Evolutionary conservation across 495 filamentous ascomycete genomes (phyloP), one percentile per base, ranked within the genome.

Genomic region (Neurospora hispaniola): DNA sequence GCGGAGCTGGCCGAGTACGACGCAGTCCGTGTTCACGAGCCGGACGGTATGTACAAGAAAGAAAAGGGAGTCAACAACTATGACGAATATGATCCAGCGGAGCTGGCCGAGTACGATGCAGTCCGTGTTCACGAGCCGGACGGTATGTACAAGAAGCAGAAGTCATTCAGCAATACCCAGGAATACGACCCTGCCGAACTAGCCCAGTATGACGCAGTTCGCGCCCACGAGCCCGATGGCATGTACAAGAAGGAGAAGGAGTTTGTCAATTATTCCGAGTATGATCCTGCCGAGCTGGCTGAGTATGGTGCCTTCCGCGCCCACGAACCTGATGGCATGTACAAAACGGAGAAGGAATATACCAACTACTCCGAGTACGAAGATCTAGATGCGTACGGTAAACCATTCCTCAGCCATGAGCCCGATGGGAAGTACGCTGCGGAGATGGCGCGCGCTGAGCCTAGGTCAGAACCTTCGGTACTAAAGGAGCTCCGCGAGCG

Each of bases 11-110:
- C 72, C 10, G 20, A 73, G 8, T 84, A 84, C 69, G 73, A 73
- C 12, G 75, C 82, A 7, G 79, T 82, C 48, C 77, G 78, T 16
- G 77, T 76, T 62, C 73, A 81, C 69, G 83, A 84, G 73, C 79
- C 79, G 4, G 76, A 79, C 35, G 76, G 76, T 12, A 78, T 76
- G 69, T 79, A 83, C 70, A 71, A 71, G 31, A 71, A 54, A 16
- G 23, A 74, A 6, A 23, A 74, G 9, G 66, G 69, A 1, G 73
- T 74, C 5, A 73, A 75, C 20, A 74, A 77, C 43, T 43, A 73
- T 11, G 72, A 44, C 5, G 54, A 70, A 0, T 27, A 48, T 3
- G 71, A 71, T 76, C 27, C 27, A 2, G 27, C 27, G 1, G 27
- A 31, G 2, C 27, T 31, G 2, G 27, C 27, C 27, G 1, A 31